Percentiles rank a stretch among this genome's conserved stretches.
phyloP scores from a whole-genome alignment of 768 basidiomycete genomes.

The Suillus fuscotomentosus region DNA sequence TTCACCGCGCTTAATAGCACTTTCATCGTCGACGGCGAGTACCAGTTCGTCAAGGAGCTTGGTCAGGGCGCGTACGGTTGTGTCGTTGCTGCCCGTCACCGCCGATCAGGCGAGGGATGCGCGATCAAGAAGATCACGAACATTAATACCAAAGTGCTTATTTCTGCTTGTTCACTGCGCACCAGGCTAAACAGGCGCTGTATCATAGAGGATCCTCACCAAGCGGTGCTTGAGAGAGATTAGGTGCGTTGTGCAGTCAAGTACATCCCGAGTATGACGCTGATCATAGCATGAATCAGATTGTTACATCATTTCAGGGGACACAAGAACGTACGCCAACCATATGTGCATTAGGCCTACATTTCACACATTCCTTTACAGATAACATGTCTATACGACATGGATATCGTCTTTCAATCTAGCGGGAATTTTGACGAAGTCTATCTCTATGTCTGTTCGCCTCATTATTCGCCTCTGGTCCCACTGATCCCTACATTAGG shows the following conservation, averaged over 20 bases:
- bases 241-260: slow-evolving; percentile 48
- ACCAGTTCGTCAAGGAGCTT: slow-evolving; percentile 94
- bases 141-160: slow-evolving; percentile 79
- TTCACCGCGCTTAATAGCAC: slow-evolving; percentile 85
- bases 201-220: slow-evolving; percentile 80
- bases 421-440: slow-evolving; percentile 95
- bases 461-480: not conserved
- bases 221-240: slow-evolving; percentile 97
- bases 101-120: slow-evolving; percentile 80
- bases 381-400: slow-evolving; percentile 97
- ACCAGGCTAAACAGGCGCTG: slow-evolving; percentile 12
- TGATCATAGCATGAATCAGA: slow-evolving; percentile 39
- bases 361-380: slow-evolving; percentile 30
- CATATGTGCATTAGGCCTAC: slow-evolving; percentile 4
- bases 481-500: slow-evolving; percentile 45
- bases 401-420: slow-evolving; percentile 95
- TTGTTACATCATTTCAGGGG: slow-evolving; percentile 96
- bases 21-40: slow-evolving; percentile 86
- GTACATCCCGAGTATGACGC: not conserved
- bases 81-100: slow-evolving; percentile 84
- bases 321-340: slow-evolving; percentile 85
- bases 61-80: slow-evolving; percentile 96
- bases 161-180: not conserved
- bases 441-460: slow-evolving; percentile 73
- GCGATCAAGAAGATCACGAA: slow-evolving; percentile 97